Evolutionary conservation across 768 basidiomycete species (phyloP).

Genomic region (Tylopilus plumbeoviolaceoides): DNA sequence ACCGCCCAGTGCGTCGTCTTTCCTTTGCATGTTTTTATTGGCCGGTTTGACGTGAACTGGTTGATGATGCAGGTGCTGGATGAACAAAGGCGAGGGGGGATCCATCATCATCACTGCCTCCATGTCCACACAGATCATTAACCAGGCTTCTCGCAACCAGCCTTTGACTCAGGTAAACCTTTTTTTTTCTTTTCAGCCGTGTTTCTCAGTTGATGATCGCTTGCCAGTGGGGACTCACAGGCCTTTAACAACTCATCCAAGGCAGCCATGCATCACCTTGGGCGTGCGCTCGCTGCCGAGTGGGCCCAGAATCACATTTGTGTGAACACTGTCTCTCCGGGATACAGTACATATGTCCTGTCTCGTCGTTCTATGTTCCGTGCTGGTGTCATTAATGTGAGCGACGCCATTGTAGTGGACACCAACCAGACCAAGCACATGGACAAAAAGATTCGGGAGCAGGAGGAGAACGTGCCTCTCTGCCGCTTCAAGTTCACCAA

Average conservation of each 20-base stretch:
- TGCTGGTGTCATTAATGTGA: too few relatives aligned
- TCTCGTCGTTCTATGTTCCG: too few relatives aligned
- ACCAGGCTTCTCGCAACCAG: slow-evolving; percentile 41
- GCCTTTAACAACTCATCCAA: slow-evolving; percentile 65
- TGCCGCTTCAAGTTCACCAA: slow-evolving; percentile 10
- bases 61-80: slow-evolving; percentile 43
- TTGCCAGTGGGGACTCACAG: slow-evolving; percentile 5
- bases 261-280: slow-evolving; percentile 60
- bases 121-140: slow-evolving; percentile 67
- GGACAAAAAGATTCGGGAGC: slow-evolving; percentile 45
- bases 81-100: slow-evolving; percentile 30
- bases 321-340: slow-evolving; percentile 60
- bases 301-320: slow-evolving; percentile 51
- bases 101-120: slow-evolving; percentile 64
- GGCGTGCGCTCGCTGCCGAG: slow-evolving; percentile 60
- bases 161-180: slow-evolving; percentile 46
- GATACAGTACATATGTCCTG: slow-evolving; percentile 42
- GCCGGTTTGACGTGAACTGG: fast-evolving
- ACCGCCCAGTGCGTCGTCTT: slow-evolving; percentile 41
- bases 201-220: neutral
- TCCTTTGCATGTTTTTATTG: too few relatives aligned
- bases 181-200: neutral
- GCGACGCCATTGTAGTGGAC: slow-evolving; percentile 34
- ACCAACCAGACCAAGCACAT: slow-evolving; percentile 57
- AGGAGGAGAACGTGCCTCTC: slow-evolving; percentile 48